Base-by-base conservation (phyloP, 306 rosid genomes). In the Cucurbita ficifolia region DNA sequence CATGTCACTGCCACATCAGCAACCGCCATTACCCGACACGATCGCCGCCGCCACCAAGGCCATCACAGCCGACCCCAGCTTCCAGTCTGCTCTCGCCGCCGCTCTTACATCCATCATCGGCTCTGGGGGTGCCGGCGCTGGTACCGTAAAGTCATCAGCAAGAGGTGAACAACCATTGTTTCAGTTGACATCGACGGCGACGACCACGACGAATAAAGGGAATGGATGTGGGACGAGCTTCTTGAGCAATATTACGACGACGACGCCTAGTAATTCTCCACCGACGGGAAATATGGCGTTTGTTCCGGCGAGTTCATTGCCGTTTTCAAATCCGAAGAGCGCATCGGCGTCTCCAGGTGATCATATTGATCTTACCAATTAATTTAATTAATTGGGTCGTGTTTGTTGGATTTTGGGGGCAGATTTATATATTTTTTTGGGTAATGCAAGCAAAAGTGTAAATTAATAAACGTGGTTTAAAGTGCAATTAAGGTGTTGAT, bases 1-100 rank as follows among this genome's bases (percentile, higher is more conserved):
- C 19, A 59, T 18, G 0, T 59, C 65, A 33, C 40, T 59, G 17
- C n/a, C 18, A 29, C 64, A 58, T 24, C 63, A 57, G 10, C 75
- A 58, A 18, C 70, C 58, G 60, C 64, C 78, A 62, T n/a, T 75
- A 43, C 82, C 82, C 21, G 87, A 88, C 8, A 70, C 87, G 5
- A 82, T 94, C 51, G 88, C 99, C 2, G 99, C 99, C 11, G 96
- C 99, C 24, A 91, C 99, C 8, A 88, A 89, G 83, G 95, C 86
- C 1, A 91, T 94, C 68, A 89, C 99, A 0, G 79, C 88, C 0
- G 95, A 94, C 76, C 99, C 99, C 1, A 83, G 73, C 53, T 94
- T 94, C 73, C 99, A 91, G n/a, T 91, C 97, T 1, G 99, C 92
- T 38, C 75, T 94, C 62, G 96, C 88, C 0, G 91, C 91, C 0